These are phyloP conservation scores for Boletellus sp. DNA, from an alignment of 768 basidiomycete genomes.

Conservation along the genomic window DNA sequence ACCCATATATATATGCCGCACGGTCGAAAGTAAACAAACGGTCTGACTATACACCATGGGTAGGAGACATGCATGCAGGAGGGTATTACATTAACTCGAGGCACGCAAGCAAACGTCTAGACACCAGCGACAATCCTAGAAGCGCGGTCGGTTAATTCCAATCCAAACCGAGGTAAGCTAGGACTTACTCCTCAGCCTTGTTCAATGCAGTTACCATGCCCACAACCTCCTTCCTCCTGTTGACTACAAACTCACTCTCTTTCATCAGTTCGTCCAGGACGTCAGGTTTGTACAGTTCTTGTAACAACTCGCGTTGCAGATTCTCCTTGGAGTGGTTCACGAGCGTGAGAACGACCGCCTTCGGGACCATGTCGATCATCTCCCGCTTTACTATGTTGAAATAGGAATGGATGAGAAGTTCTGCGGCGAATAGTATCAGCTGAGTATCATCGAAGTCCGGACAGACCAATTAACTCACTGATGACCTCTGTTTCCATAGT, in stretches of 20 bases:
- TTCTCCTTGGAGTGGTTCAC: conserved; percentile 93
- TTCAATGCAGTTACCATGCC: conserved; percentile 92
- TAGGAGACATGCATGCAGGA: conserved; percentile 21
- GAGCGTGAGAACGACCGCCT: conserved; percentile 87
- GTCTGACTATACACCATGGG: conserved; percentile 15
- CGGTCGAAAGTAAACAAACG: conserved; percentile 5
- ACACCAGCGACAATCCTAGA: conserved; percentile 63
- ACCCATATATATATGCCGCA: too few species aligned
- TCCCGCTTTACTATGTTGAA: conserved; percentile 99
- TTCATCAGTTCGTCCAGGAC: conserved; percentile 93
- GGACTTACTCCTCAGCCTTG: conserved; percentile 95
- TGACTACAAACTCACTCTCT: conserved; percentile 88
- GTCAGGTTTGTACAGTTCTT: conserved; percentile 96
- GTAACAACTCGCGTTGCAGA: conserved; percentile 88
- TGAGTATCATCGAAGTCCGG: neutral
- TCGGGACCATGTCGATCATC: conserved; percentile 99
- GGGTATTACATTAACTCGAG: conserved; percentile 30
- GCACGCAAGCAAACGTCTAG: conserved; percentile 26
- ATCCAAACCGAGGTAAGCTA: neutral
- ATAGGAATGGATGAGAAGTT: conserved; percentile 94
- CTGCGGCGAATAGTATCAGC: conserved; percentile 36
- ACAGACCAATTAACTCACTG: conserved; percentile 57
- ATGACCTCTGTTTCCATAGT: conserved; percentile 99
- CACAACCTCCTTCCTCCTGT: conserved; percentile 89
- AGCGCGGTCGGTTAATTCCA: conserved; percentile 9